phyloP scores from a whole-genome alignment of 192 early-diverging fungal genomes.

The Phlyctochytrium planicorne region DNA sequence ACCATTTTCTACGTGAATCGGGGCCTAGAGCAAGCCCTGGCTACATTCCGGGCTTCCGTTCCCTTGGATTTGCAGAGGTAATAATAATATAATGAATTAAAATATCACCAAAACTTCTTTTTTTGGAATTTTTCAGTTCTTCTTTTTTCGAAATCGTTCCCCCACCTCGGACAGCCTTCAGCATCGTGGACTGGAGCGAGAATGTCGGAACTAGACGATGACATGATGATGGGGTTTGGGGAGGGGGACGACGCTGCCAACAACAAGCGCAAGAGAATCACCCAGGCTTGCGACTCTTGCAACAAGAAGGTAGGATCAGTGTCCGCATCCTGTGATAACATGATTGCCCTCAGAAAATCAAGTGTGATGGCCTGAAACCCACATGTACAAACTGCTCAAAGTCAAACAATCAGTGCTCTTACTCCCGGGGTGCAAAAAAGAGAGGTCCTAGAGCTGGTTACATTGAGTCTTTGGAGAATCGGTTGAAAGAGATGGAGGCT shows the following conservation, averaged over 20 bases:
- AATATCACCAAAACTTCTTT: too few relatives aligned
- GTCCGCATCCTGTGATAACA: not conserved
- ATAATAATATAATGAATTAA: too few relatives aligned
- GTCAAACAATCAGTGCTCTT: slow-evolving; percentile 68
- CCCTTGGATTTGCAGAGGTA: too few relatives aligned
- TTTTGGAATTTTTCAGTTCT: too few relatives aligned
- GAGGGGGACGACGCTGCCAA: not conserved
- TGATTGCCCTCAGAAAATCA: slow-evolving; percentile 64
- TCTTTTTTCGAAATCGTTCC: too few relatives aligned
- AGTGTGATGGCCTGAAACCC: slow-evolving; percentile 81
- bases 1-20: too few relatives aligned
- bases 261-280: slow-evolving; percentile 61
- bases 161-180: too few relatives aligned
- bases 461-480: slow-evolving; percentile 73
- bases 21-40: too few relatives aligned
- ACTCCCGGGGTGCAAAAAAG: slow-evolving; percentile 83
- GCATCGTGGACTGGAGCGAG: too few relatives aligned
- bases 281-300: slow-evolving; percentile 72
- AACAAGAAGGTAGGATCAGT: slow-evolving; percentile 48
- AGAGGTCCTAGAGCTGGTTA: slow-evolving; percentile 82
- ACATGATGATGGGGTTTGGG: not conserved
- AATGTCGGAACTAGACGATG: slow-evolving; percentile 6
- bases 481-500: slow-evolving; percentile 76
- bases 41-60: too few relatives aligned
- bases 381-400: slow-evolving; percentile 78